Percentiles rank a stretch among this genome's conserved stretches.
Evolutionary conservation across 2,329 filamentous ascomycete species (phyloP).

Genomic region (Whalleya microplaca): DNA sequence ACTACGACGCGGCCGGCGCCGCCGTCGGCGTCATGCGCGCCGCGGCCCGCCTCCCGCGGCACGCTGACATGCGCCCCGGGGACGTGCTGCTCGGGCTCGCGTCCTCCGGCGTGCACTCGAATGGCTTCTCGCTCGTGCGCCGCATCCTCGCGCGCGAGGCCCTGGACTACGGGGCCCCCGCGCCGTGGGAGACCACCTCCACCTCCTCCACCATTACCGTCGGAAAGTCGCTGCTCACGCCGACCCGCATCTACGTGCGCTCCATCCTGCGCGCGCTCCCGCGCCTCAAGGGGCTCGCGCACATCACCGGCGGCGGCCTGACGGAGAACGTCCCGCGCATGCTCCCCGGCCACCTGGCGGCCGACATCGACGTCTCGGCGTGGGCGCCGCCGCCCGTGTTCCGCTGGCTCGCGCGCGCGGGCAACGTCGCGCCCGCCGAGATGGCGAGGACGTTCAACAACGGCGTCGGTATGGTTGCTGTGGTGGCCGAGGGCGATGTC

Average conservation of each 20-base stretch:
- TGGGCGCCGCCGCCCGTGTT: constrained; percentile 84
- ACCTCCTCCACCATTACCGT: constrained; percentile 56
- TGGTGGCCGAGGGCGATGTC: constrained; percentile 72
- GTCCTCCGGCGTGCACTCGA: constrained; percentile 90
- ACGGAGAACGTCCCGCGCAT: constrained; percentile 94
- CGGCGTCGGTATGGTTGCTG: constrained; percentile 91
- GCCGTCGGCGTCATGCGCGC: constrained; percentile 82
- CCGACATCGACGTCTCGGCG: constrained; percentile 74
- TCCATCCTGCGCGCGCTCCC: constrained; percentile 69
- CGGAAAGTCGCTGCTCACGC: constrained; percentile 80
- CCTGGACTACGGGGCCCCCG: constrained; percentile 70
- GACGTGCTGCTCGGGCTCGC: constrained; percentile 85
- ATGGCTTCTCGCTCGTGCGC: constrained; percentile 95
- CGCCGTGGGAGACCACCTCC: constrained; percentile 75
- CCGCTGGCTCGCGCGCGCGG: constrained; percentile 76
- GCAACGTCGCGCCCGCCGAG: constrained; percentile 74
- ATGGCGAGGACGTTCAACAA: constrained; percentile 95
- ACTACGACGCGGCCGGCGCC: constrained; percentile 91
- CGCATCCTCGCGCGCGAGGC: constrained; percentile 78
- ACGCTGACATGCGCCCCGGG: constrained; percentile 74
- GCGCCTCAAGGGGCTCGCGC: constrained; percentile 86
- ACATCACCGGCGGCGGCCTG: constrained; percentile 95
- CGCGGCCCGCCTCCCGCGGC: constrained; percentile 74
- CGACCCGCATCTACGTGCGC: constrained; percentile 93
- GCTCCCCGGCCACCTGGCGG: constrained; percentile 77